Base-by-base conservation (phyloP, 495 filamentous ascomycete genomes). In the Tuber indicum region DNA sequence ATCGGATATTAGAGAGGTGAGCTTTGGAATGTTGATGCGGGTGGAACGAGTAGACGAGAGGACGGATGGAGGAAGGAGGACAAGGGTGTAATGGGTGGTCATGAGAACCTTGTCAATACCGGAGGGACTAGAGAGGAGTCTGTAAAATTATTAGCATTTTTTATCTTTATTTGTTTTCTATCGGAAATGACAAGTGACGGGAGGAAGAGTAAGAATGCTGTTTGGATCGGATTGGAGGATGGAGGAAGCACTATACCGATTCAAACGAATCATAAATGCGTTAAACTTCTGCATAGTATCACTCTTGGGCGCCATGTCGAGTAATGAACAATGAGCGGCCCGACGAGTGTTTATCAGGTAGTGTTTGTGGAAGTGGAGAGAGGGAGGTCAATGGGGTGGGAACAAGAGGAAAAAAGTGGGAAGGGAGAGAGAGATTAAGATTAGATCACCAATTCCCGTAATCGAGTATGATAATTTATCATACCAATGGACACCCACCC, bases 1-100 rank as follows among this genome's bases (percentile, higher is more conserved):
- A 75, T 94, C 92, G 77, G 84, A 86, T 43, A 92, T 86, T 72
- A 91, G 81, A 16, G 79, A 76, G 3, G 87, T 85, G 3, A 92
- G 85, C 3, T 86, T 85, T 71, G 87, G 85, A 23, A 90, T 82
- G 8, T 86, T 81, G 71, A 82, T 81, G 8, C 87, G 84, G 21
- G 87, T 77, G 1, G 83, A 81, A 8, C 87, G 84, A 17, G 87
- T 85, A 21, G 84, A 72, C 7, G 86, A 78, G 16, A 83, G 62
- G 72, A 83, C 82, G 75, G 84, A 70, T 49, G 86, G 83, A n/a
- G 83, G 75, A 49, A 91, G 85, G 74, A 89, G 86, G 66, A 87
- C 86, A 66, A 85, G 86, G 71, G 89, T 88, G 86, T 95, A 93
- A 79, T 91, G 90, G 78, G 91, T 83, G 74, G 90, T 87, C 66